Conservation (phyloP, 345 rosid species). For the Eucalyptus tenuipes region DNA sequence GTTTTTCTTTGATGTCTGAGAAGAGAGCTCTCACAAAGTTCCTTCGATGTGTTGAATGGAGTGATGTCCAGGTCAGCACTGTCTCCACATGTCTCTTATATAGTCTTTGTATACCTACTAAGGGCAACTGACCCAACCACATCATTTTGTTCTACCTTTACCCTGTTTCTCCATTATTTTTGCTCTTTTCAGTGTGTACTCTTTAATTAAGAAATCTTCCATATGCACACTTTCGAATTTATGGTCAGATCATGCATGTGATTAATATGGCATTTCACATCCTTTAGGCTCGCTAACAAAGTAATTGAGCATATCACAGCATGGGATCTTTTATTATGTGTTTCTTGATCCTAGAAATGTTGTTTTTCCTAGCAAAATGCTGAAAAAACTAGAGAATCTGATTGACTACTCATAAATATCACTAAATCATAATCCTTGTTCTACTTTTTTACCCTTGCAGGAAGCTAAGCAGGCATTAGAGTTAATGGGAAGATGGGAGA, state of each 20-base stretch:
- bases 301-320: background rate
- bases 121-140: background rate
- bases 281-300: background rate
- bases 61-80: constrained; percentile 79
- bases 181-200: background rate
- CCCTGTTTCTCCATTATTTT: background rate
- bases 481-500: constrained; percentile 88
- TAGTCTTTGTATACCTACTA: background rate
- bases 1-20: constrained; percentile 89
- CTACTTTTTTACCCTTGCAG: constrained; percentile 23
- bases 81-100: background rate
- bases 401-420: background rate
- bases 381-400: background rate
- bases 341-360: background rate
- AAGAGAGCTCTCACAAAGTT: constrained; percentile 96
- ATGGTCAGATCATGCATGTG: background rate
- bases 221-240: background rate
- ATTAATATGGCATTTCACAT: background rate
- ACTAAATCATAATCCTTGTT: background rate
- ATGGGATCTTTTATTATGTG: background rate
- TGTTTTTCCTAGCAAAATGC: background rate
- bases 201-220: background rate
- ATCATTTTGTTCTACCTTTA: background rate
- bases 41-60: constrained; percentile 94
- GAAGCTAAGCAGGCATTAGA: constrained; percentile 96